Conservation (phyloP, 257 asterid species). For the Rubia yunnanensis region DNA sequence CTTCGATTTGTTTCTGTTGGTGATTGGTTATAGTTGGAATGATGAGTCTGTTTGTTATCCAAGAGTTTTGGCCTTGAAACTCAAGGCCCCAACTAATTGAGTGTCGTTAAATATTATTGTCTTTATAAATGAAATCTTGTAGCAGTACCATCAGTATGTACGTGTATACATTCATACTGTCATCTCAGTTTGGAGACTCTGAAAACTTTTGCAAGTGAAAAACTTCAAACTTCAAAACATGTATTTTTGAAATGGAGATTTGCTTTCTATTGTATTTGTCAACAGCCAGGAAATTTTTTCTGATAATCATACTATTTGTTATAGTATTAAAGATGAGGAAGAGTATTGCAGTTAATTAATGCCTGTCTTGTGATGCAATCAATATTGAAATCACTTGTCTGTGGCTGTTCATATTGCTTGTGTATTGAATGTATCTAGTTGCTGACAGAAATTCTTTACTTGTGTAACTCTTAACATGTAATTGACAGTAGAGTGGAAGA, state of each 20-base stretch:
- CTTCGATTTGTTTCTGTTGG: background rate
- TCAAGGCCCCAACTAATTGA: background rate
- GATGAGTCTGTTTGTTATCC: background rate
- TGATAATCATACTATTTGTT: background rate
- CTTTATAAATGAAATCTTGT: background rate
- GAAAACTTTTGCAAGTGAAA: background rate
- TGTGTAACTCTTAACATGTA: background rate
- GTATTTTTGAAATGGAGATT: background rate
- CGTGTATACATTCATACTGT: background rate
- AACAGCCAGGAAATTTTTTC: background rate
- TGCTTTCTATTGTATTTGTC: background rate
- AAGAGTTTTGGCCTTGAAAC: background rate
- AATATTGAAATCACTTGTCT: background rate
- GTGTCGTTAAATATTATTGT: background rate
- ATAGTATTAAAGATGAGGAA: background rate
- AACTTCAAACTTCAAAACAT: background rate
- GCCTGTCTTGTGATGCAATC: background rate
- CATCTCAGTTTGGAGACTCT: background rate
- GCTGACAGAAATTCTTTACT: slow-evolving; percentile 5
- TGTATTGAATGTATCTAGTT: background rate
- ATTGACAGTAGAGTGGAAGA: slow-evolving; percentile 1
- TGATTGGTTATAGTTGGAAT: background rate
- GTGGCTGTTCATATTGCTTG: background rate
- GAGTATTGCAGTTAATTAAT: background rate
- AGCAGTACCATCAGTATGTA: background rate